phyloP scores from a whole-genome alignment of 2,329 filamentous ascomycete species.

The Hymenoscyphus fraxineus region DNA sequence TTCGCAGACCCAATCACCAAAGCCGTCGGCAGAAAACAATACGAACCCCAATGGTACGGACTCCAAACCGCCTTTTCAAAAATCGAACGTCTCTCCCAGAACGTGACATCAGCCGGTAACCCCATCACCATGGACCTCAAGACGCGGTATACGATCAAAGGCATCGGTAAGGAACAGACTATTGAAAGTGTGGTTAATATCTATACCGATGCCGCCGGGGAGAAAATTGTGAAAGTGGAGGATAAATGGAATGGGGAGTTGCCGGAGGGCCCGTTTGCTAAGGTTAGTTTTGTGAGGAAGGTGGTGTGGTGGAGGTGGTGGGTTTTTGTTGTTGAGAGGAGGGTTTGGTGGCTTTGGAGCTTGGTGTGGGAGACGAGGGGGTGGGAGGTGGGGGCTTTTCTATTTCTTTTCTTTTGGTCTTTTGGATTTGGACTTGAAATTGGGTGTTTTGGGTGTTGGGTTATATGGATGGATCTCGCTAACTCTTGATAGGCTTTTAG shows the following conservation, averaged over 20 bases:
- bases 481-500: constrained; percentile 43
- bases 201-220: constrained; percentile 36
- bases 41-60: constrained; percentile 52
- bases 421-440: no score
- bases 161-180: constrained; percentile 47
- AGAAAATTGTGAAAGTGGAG: constrained; percentile 49
- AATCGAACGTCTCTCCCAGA: constrained; percentile 52
- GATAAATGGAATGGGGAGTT: constrained; percentile 53
- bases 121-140: constrained; percentile 56
- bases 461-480: not conserved
- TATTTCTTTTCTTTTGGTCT: not conserved
- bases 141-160: constrained; percentile 51
- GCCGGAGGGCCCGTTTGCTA: constrained; percentile 46
- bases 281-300: constrained; percentile 42
- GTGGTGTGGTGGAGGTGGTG: constrained; percentile 38
- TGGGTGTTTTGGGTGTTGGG: not conserved
- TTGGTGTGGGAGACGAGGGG: constrained; percentile 38
- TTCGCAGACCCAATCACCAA: constrained; percentile 59
- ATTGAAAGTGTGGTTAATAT: constrained; percentile 48
- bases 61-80: constrained; percentile 54
- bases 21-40: constrained; percentile 51
- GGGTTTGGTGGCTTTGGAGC: constrained; percentile 38
- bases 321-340: constrained; percentile 22
- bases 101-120: constrained; percentile 52
- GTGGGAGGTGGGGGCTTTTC: constrained; percentile 37